These are phyloP conservation scores for Ophiostoma piceae DNA, from an alignment of 2,329 filamentous ascomycete genomes.

Conservation along the genomic window DNA sequence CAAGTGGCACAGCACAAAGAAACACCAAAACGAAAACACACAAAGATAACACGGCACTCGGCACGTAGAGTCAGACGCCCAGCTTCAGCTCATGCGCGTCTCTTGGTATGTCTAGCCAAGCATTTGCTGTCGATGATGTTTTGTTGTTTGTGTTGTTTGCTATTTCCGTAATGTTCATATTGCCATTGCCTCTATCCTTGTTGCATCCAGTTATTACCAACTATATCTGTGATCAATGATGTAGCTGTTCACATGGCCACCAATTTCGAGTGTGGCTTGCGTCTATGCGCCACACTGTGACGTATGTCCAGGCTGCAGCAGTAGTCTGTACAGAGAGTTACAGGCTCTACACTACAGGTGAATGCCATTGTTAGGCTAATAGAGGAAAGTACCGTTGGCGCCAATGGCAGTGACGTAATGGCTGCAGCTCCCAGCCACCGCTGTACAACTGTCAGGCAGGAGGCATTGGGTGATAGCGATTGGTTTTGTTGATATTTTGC, in stretches of 20 bases:
- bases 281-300: constrained; percentile 9
- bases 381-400: constrained; percentile 2
- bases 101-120: constrained; percentile 1
- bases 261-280: not conserved
- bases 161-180: not conserved
- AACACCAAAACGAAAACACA: not conserved
- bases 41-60: not conserved
- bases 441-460: not conserved
- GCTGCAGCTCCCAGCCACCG: constrained; percentile 10
- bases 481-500: not conserved
- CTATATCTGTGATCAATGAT: not conserved
- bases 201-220: not conserved
- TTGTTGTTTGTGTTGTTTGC: not conserved
- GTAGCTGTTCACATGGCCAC: not conserved
- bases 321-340: not conserved
- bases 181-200: not conserved
- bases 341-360: not conserved
- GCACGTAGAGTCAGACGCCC: not conserved
- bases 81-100: constrained; percentile 2
- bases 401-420: constrained; percentile 22
- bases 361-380: not conserved
- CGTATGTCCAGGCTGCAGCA: not conserved
- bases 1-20: too few relatives aligned
- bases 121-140: not conserved
- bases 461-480: not conserved